Base-by-base conservation (phyloP, 2,329 filamentous ascomycete genomes). In the Monosporascus ibericus region DNA sequence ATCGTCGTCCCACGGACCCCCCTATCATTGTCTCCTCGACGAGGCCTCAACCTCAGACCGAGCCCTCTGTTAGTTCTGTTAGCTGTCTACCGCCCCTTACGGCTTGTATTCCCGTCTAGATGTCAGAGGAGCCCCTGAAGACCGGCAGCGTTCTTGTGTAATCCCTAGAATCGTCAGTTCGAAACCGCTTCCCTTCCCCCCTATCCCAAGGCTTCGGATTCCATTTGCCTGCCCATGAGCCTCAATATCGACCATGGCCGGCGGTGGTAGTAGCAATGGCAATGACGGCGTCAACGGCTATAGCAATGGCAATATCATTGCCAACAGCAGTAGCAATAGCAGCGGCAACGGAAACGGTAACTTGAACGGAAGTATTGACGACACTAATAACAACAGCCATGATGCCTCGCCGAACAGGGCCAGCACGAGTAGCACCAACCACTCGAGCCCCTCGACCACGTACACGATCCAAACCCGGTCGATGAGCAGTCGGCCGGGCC, bases 201-300 rank as follows among this genome's bases (percentile, higher is more conserved):
- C 44, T 47, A 20, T 47, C 17, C 47, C 47, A 36, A 8, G 24
- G 3, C 5, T n/a, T 2, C 14, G 11, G 22, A n/a, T 14, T 27
- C 6, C 24, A 14, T 46, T 27, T 20, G 39, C 11, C 14, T 30
- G 24, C 24, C 42, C 24, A 46, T 46, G 42, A 46, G 20, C 11
- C 5, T 25, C 24, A 25, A 6, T 20, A 37, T 17, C 20, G 14
- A 55, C 56, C 51, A 65, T 64, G 63, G 60, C 59, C 53, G 61
- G 63, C 50, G 53, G 55, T 53, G 52, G 50, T 48, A 61, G 60
- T 22, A 30, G 18, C 18, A 42, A 24, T 18, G 18, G 39, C 18
- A 24, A 42, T 42, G 18, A 14, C 39, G 6, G n/a, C 18, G 24
- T 22, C 42, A n/a, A 46, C 14, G 15, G 7, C 40, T 14, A 24